Evolutionary conservation across 2,329 filamentous ascomycete species (phyloP), one percentile per base, ranked within the genome.

Genomic region (Penicillium oxalicum): DNA sequence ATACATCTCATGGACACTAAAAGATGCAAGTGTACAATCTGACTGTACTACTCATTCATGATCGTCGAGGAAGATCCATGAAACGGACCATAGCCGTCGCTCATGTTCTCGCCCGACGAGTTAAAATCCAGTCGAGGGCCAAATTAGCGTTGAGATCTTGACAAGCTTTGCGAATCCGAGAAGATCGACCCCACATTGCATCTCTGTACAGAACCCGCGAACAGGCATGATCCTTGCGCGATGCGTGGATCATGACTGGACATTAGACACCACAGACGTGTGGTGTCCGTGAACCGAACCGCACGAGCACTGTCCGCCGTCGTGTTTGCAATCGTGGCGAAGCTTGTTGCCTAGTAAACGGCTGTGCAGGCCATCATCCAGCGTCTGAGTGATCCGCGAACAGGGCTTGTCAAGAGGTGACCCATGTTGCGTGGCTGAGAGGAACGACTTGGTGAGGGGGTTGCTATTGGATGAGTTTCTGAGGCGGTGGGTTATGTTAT

Each of bases 151-250:
- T 50, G 13, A 49, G 42, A 54, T 54, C 49, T 12, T 33, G 49
- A 54, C 54, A 56, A 56, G 54, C 54, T 56, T 56, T 51, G 43
- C 39, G 47, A 51, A 48, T 50, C 44, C 45, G 38, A 43, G 48
- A 50, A 53, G 49, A 51, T 45, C 11, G 47, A 45, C 54, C 52
- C 54, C 52, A 54, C 51, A 52, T 40, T 52, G 38, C 47, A 52
- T 45, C 49, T 45, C 42, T 34, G 29, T 32, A 8, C 29, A 11
- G 29, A 7, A 5, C 11, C 18, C 29, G 26, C 43, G 51, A 54
- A 35, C 53, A 52, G 51, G 51, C 51, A 50, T 54, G 39, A 24
- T 37, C 53, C 51, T 49, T 46, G 53, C 45, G 37, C 7, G 9
- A 13, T 32, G 24, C 39, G 40, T 38, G 42, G 25, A 41, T 40